These are phyloP conservation scores for Phytophthora chlamydospora DNA, from an alignment of 352 stramenopile genomes.

Conservation along the genomic window DNA sequence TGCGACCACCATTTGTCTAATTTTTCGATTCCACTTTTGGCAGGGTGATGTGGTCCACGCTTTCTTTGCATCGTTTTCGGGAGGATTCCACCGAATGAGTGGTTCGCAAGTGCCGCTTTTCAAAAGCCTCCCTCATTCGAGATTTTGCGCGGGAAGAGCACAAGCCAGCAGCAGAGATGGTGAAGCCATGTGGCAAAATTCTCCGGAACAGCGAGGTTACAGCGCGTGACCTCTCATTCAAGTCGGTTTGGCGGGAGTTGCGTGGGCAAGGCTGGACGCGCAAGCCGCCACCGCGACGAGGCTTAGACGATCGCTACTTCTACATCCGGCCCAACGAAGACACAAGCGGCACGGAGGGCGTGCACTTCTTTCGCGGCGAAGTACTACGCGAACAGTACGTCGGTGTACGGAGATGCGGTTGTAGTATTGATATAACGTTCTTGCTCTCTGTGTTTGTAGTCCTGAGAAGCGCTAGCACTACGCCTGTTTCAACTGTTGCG, in stretches of 20 bases:
- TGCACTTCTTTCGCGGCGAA: constrained; percentile 10
- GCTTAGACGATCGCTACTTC: constrained; percentile 8
- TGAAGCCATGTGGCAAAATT: not conserved
- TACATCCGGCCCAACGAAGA: not conserved
- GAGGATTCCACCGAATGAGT: not conserved
- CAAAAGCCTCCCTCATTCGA: constrained; percentile 8
- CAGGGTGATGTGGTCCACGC: too few species aligned
- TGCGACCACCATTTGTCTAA: too few species aligned
- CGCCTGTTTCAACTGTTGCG: too few species aligned
- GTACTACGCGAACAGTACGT: constrained; percentile 16
- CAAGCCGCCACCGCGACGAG: not conserved
- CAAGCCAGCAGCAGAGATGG: not conserved
- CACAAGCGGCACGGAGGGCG: not conserved
- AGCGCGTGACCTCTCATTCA: not conserved
- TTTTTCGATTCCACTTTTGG: too few species aligned
- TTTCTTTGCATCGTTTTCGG: constrained; percentile 8
- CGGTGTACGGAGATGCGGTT: too few species aligned
- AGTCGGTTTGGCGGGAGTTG: constrained; percentile 12
- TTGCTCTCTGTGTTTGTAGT: too few species aligned
- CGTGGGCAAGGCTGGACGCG: constrained; percentile 2
- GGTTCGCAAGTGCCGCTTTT: constrained; percentile 1
- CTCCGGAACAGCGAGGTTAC: constrained; percentile 2
- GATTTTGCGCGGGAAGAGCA: constrained; percentile 7
- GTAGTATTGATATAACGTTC: too few species aligned
- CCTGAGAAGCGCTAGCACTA: too few species aligned